These are phyloP conservation scores for Hirschioporus abietinus DNA, from an alignment of 768 basidiomycete species.

Conservation along the genomic window DNA sequence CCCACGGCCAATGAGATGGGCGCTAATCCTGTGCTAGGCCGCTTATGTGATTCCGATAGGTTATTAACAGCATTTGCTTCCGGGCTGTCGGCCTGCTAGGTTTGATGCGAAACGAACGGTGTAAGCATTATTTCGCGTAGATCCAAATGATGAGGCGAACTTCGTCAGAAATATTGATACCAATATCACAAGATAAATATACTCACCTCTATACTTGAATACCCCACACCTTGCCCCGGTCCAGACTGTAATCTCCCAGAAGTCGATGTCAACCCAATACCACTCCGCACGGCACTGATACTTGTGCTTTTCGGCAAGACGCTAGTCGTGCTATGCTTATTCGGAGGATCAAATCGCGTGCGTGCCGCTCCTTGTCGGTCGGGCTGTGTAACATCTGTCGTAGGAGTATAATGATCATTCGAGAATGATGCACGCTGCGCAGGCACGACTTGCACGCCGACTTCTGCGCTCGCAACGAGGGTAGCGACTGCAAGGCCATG, in stretches of 20 bases:
- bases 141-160: not conserved
- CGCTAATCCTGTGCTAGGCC: not conserved
- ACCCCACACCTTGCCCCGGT: not conserved
- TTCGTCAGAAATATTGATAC: not conserved
- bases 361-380: not conserved
- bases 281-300: not conserved
- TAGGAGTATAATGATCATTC: not conserved
- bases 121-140: not conserved
- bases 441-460: not conserved
- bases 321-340: not conserved
- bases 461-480: not conserved
- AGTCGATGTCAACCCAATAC: not conserved
- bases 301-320: not conserved
- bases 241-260: not conserved
- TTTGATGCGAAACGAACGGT: not conserved
- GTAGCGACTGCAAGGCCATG: not conserved
- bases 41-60: constrained; percentile 2
- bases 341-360: not conserved
- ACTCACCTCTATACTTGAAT: not conserved
- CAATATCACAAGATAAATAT: not conserved
- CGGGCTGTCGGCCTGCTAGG: not conserved
- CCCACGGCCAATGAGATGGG: not conserved
- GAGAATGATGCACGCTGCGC: not conserved
- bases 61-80: not conserved
- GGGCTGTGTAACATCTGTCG: not conserved